Percentiles rank a stretch among this genome's conserved stretches.
Evolutionary conservation across 2,329 filamentous ascomycete genomes (phyloP).

Genomic region (Colletotrichum trifolii): DNA sequence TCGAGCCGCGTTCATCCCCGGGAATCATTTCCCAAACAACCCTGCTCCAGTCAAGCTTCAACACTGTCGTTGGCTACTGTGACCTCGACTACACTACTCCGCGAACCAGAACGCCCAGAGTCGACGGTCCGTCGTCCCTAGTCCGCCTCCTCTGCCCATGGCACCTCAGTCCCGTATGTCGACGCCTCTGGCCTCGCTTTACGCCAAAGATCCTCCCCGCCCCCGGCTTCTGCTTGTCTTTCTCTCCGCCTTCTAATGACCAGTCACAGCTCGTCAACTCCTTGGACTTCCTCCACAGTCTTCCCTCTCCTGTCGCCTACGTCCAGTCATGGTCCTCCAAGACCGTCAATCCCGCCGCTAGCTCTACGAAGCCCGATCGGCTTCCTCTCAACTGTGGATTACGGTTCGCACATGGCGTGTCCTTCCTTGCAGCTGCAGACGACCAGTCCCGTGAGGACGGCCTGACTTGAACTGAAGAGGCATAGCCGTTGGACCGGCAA

Average conservation of each 20-base stretch:
- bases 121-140: constrained; percentile 35
- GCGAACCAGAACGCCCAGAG: background rate
- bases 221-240: constrained; percentile 4
- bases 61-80: background rate
- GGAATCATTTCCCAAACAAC: constrained; percentile 1
- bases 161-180: background rate
- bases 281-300: constrained; percentile 20
- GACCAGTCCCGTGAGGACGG: constrained; percentile 23
- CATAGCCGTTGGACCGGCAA: constrained; percentile 7
- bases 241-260: constrained; percentile 4
- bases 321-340: constrained; percentile 31
- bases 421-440: constrained; percentile 1
- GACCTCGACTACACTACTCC: too few relatives aligned
- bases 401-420: constrained; percentile 18
- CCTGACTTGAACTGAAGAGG: constrained; percentile 12
- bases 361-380: constrained; percentile 11
- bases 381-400: constrained; percentile 16
- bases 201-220: background rate
- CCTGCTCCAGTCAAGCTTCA: constrained; percentile 20
- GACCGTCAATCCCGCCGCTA: constrained; percentile 36
- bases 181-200: background rate
- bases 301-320: constrained; percentile 2
- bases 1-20: background rate
- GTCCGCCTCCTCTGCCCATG: constrained; percentile 14
- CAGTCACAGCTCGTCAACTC: constrained; percentile 24